These are phyloP conservation scores for Penicillium glabrum DNA, from an alignment of 2,329 filamentous ascomycete species.

Conservation along the genomic window DNA sequence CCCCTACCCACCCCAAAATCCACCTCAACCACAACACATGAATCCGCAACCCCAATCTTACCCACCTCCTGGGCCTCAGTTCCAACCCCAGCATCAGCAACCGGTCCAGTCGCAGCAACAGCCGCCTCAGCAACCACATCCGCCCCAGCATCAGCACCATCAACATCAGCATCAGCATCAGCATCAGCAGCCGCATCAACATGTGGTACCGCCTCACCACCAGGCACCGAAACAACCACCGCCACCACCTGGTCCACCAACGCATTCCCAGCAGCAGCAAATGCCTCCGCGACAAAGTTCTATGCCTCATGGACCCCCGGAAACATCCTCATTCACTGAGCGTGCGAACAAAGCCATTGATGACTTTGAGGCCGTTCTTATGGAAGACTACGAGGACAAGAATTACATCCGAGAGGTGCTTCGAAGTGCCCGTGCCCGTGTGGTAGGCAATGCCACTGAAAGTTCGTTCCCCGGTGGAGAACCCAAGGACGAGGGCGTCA, in stretches of 20 bases:
- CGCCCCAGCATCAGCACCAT: slow-evolving; percentile 14
- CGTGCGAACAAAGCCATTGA: slow-evolving; percentile 46
- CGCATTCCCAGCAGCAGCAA: slow-evolving; percentile 11
- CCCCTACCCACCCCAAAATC: slow-evolving; percentile 22
- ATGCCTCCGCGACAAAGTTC: slow-evolving; percentile 22
- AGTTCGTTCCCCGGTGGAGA: slow-evolving; percentile 46
- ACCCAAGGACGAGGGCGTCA: slow-evolving; percentile 45
- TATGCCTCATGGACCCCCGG: slow-evolving; percentile 24
- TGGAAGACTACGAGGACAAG: slow-evolving; percentile 48
- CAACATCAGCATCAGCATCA: slow-evolving; percentile 24
- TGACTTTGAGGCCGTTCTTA: slow-evolving; percentile 45
- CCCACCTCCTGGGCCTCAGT: slow-evolving; percentile 17
- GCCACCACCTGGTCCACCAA: slow-evolving; percentile 13
- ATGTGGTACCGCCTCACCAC: slow-evolving; percentile 15
- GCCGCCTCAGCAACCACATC: slow-evolving; percentile 19
- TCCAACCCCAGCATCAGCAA: slow-evolving; percentile 15
- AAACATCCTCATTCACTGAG: slow-evolving; percentile 39
- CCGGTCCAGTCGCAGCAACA: slow-evolving; percentile 22
- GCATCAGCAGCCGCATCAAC: slow-evolving; percentile 12
- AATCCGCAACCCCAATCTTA: slow-evolving; percentile 19
- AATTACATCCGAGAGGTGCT: slow-evolving; percentile 47
- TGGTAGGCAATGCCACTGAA: slow-evolving; percentile 39
- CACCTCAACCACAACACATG: slow-evolving; percentile 21
- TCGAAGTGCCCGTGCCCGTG: slow-evolving; percentile 43
- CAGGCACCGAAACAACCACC: slow-evolving; percentile 24